Conservation (phyloP, 2,329 filamentous ascomycete species). For the Fusarium bulbicola region DNA sequence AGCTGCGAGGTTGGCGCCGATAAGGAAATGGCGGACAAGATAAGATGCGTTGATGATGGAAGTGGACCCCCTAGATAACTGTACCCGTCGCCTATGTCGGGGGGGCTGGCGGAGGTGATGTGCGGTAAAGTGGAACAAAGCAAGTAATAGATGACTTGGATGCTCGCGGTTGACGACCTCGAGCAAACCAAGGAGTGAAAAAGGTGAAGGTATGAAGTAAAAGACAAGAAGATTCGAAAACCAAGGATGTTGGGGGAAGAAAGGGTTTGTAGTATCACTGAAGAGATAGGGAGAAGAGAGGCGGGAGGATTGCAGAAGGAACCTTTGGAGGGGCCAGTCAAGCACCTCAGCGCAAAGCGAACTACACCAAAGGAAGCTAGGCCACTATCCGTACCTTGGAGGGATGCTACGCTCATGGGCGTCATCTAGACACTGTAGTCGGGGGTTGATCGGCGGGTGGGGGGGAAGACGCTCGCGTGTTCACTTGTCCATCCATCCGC, state of each 20-base stretch:
- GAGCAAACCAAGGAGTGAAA: conserved; percentile 6
- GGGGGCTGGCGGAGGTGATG: conserved; percentile 30
- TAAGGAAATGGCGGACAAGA: conserved; percentile 37
- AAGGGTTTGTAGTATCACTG: conserved; percentile 9
- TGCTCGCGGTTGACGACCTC: conserved; percentile 5
- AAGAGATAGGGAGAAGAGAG: conserved; percentile 26
- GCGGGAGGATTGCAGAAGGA: conserved; percentile 13
- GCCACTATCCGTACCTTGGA: conserved; percentile 29
- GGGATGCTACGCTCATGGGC: conserved; percentile 34
- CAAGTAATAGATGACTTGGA: not conserved
- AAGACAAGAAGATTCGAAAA: conserved; percentile 5
- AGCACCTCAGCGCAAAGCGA: not conserved
- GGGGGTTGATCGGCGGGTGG: conserved; percentile 34
- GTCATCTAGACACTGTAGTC: conserved; percentile 32
- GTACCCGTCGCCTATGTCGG: conserved; percentile 21
- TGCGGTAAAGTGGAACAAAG: conserved; percentile 18
- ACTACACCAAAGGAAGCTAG: conserved; percentile 7
- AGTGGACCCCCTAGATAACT: conserved; percentile 36
- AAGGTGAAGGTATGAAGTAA: not conserved
- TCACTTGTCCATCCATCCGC: conserved; percentile 28
- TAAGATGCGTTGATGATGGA: conserved; percentile 39
- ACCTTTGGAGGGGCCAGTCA: conserved; percentile 19
- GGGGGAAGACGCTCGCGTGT: conserved; percentile 32
- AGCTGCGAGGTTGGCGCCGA: conserved; percentile 30
- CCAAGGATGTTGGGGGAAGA: conserved; percentile 3